phyloP scores from a whole-genome alignment of 495 filamentous ascomycete genomes.

The Delitschia confertaspora region DNA sequence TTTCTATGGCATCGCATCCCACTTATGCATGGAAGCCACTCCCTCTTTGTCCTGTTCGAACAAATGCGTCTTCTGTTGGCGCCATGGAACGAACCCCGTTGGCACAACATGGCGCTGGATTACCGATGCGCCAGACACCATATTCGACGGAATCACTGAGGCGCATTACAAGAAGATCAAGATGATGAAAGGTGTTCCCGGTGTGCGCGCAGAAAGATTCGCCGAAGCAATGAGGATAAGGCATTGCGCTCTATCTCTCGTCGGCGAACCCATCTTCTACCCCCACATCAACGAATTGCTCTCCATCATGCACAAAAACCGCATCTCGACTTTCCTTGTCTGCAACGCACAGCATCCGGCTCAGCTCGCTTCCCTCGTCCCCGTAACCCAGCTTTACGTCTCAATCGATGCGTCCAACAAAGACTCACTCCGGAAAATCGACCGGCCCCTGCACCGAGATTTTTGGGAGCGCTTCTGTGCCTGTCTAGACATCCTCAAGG shows the following conservation, averaged over 20 bases:
- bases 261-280: slow-evolving; percentile 97
- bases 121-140: slow-evolving; percentile 78
- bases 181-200: slow-evolving; percentile 87
- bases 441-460: slow-evolving; percentile 85
- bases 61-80: slow-evolving; percentile 98
- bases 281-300: slow-evolving; percentile 91
- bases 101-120: slow-evolving; percentile 95
- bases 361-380: slow-evolving; percentile 68
- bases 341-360: slow-evolving; percentile 98
- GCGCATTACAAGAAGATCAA: slow-evolving; percentile 96
- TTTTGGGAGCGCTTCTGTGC: slow-evolving; percentile 93
- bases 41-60: slow-evolving; percentile 93
- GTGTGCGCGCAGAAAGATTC: slow-evolving; percentile 84
- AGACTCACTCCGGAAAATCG: slow-evolving; percentile 78
- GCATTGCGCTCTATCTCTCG: slow-evolving; percentile 82
- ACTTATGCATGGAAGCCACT: slow-evolving; percentile 96
- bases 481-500: slow-evolving; percentile 81
- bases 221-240: slow-evolving; percentile 85
- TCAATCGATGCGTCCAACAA: slow-evolving; percentile 88
- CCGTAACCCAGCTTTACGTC: slow-evolving; percentile 91
- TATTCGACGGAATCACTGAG: slow-evolving; percentile 81
- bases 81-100: slow-evolving; percentile 93
- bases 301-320: slow-evolving; percentile 68
- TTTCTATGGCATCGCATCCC: slow-evolving; percentile 92
- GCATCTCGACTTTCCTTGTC: slow-evolving; percentile 88